Evolutionary conservation across 164 flowering plant genomes (phyloP).

Genomic region (Buxus sempervirens): DNA sequence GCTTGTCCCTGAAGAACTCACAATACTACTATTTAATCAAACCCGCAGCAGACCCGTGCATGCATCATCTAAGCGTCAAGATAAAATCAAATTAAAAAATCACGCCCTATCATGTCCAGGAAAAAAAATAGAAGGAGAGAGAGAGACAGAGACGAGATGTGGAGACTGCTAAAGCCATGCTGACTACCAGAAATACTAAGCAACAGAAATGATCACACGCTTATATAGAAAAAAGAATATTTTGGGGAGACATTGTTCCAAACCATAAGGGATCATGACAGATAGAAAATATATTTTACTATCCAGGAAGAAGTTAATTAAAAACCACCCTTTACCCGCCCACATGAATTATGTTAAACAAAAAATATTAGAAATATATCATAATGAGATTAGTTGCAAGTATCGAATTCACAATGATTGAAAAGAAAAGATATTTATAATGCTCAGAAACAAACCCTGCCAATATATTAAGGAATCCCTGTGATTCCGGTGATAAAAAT

Average conservation of each 20-base stretch:
- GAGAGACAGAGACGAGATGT: too few relatives aligned
- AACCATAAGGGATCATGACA: not conserved
- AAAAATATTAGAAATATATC: not conserved
- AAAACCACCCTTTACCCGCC: not conserved
- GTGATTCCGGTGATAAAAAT: conserved; percentile 53
- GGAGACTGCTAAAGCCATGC: too few relatives aligned
- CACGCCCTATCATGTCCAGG: too few relatives aligned
- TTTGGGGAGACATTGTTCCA: not conserved
- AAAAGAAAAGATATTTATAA: not conserved
- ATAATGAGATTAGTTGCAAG: not conserved
- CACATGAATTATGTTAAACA: not conserved
- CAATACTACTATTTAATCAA: too few relatives aligned
- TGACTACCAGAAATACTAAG: not conserved
- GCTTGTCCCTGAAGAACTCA: too few relatives aligned
- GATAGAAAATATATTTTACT: not conserved
- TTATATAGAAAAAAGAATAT: not conserved
- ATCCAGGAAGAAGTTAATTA: too few relatives aligned
- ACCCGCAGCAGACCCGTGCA: too few relatives aligned
- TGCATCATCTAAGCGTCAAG: too few relatives aligned
- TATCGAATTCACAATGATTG: not conserved
- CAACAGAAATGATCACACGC: not conserved
- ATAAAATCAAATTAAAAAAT: too few relatives aligned
- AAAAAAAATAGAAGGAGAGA: too few relatives aligned
- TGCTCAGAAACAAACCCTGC: conserved; percentile 55
- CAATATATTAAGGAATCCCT: conserved; percentile 62